These are phyloP conservation scores for Naganishia friedmannii DNA, from an alignment of 768 basidiomycete species.

Conservation along the genomic window DNA sequence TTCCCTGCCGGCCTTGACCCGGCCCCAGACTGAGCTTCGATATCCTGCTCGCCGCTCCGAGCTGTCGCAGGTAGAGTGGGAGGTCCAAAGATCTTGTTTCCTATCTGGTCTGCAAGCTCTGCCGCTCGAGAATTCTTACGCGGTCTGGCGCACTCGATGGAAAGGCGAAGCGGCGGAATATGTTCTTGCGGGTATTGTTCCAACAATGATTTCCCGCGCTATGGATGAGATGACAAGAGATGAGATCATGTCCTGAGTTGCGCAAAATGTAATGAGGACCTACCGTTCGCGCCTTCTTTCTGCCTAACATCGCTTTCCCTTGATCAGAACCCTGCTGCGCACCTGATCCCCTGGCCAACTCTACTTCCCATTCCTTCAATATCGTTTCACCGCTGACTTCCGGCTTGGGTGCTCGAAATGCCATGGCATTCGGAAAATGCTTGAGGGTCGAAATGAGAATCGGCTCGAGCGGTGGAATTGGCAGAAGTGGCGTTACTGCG, in stretches of 20 bases:
- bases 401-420: conserved; percentile 29
- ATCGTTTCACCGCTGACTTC: background rate
- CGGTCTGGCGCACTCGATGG: conserved; percentile 9
- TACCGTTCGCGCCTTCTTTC: conserved; percentile 4
- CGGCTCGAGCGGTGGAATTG: conserved; percentile 8
- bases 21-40: background rate
- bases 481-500: conserved; percentile 13
- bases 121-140: conserved; percentile 9
- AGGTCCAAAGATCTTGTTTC: conserved; percentile 18
- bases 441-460: conserved; percentile 22
- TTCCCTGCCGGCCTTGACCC: background rate
- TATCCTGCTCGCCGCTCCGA: background rate
- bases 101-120: conserved; percentile 5
- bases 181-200: conserved; percentile 19
- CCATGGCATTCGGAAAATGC: conserved; percentile 27
- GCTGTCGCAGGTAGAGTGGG: background rate
- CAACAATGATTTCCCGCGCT: conserved; percentile 15
- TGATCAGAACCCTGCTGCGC: background rate
- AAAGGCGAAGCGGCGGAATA: conserved; percentile 1
- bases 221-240: background rate
- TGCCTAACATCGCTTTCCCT: background rate
- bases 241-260: background rate
- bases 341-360: background rate
- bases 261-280: background rate
- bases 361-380: conserved; percentile 19